Percentiles rank a stretch among this genome's conserved stretches.
Evolutionary conservation across 2,329 filamentous ascomycete species (phyloP).

Genomic region (Aspergillus aculeatinus): DNA sequence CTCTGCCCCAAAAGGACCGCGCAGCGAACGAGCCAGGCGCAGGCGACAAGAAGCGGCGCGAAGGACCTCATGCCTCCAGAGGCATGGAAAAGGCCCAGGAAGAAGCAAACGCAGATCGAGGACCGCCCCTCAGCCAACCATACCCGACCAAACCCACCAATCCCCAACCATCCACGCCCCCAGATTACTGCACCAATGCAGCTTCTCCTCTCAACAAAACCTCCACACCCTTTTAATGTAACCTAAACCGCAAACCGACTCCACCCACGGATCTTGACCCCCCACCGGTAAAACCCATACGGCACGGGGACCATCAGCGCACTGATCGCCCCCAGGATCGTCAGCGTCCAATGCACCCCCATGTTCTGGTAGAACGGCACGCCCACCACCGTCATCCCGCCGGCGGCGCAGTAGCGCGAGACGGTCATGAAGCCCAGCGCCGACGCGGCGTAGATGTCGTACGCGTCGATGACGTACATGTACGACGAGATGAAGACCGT

Average conservation of each 20-base stretch:
- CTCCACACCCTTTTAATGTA: too few relatives aligned
- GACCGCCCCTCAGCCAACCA: too few relatives aligned
- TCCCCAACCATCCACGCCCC: too few relatives aligned
- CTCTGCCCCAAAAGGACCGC: too few relatives aligned
- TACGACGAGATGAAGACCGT: conserved; percentile 54
- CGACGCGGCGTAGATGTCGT: conserved; percentile 53
- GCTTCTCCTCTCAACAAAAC: too few relatives aligned
- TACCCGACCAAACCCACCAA: too few relatives aligned
- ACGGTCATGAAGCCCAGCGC: conserved; percentile 49
- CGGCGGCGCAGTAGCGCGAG: conserved; percentile 42
- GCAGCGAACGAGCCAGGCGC: too few relatives aligned
- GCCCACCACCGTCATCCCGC: conserved; percentile 39
- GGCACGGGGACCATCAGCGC: conserved; percentile 45
- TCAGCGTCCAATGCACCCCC: conserved; percentile 46
- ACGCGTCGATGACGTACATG: conserved; percentile 60
- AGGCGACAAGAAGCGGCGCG: too few relatives aligned
- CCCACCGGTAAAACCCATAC: conserved; percentile 32
- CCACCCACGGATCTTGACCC: conserved; percentile 22
- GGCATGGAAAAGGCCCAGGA: too few relatives aligned
- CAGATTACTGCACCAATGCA: too few relatives aligned
- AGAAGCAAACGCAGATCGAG: too few relatives aligned
- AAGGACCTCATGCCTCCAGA: too few relatives aligned
- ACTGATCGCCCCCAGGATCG: conserved; percentile 42
- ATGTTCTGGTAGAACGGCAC: conserved; percentile 44
- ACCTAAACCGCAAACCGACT: conserved; percentile 12